Base-by-base conservation (phyloP, 2,329 filamentous ascomycete genomes). In the Exophiala lecanii-corni region DNA sequence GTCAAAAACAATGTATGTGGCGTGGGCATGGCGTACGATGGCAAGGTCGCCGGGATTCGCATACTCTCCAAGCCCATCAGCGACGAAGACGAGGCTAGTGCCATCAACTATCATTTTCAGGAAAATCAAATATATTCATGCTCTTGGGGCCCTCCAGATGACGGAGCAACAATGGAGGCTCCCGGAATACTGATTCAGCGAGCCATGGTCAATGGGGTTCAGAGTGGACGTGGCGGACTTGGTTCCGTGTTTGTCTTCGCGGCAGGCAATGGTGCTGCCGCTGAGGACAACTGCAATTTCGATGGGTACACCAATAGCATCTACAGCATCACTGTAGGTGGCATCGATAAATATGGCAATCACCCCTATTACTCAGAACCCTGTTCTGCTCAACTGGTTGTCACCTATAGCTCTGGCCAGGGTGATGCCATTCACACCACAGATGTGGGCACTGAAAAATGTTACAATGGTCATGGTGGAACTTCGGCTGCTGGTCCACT, bases 231-330 rank as follows among this genome's bases (percentile, higher is more conserved):
- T 39, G 74, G 71, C 37, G 87, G 89, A 2, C 79, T 82, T 40
- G 92, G 92, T 6, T 94, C 88, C 19, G 86, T 98, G 54, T 98
- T 89, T 59, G 92, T 98, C 41, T 98, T 98, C 65, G 92, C 92
- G 32, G 89, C 91, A 54, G 92, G 92, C 46, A 98, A 98, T 60
- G 92, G 92, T 45, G 94, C 91, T 7, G 72, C 74, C 3, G 79
- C 73, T 52, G 89, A 86, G 35, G 92, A 98, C 64, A 97, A 98
- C 67, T 98, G 92, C 75, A 98, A 98, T 64, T 98, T 98, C 62
- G 92, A 98, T 61, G 92, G 92, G 28, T 98, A 98, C 67, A 98
- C 92, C 47, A 98, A 98, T 71, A 96, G 89, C 62, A 98, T 98
- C 57, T 98, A 97, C 74, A 96, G 89, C 63, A 92, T 98, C 57